Evolutionary conservation across 768 basidiomycete species (phyloP), one percentile per base, ranked within the genome.

Genomic region (Tricholoma hemisulphureum): DNA sequence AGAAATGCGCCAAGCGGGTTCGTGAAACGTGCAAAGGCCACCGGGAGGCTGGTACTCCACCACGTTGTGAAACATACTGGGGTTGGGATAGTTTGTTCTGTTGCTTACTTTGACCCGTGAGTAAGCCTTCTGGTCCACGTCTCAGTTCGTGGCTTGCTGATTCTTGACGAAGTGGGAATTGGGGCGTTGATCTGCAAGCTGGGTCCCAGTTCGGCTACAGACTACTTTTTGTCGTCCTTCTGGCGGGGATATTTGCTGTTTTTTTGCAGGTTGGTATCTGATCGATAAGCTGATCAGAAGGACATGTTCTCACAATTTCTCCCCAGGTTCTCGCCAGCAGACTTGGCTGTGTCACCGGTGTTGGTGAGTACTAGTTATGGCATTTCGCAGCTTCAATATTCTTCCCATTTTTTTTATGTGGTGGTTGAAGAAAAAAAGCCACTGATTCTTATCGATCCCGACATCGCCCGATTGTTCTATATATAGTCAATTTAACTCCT

Each of bases 141-240:
- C 53, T 21, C 24, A 21, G n/a, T 18, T 13, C 9, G 16, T 31
- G n/a, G 29, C 7, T 51, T 20, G 55, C 31, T 37, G 24, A 29
- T 46, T 45, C 5, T 32, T 51, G 31, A 29, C 23, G 13, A 50
- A 88, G 87, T 18, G 91, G 93, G 26, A 95, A 95, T 66, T 94
- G 93, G 93, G 85, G 88, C 16, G 93, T 94, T 14, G 93, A 95
- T 73, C 75, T 95, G 7, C 88, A 91, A 71, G 93, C 93, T 1
- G 93, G 93, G 9, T 89, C 89, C 18, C 70, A 86, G 56, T 95
- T 82, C 68, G 94, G 95, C 1, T 97, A 96, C 72, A 83, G 82
- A 58, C 78, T 95, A 13, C 81, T 98, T 28, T 95, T 96, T 71
- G 79, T 92, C 14, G 87, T 98, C 10, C 80, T 97, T 6, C 69